Base-by-base conservation (phyloP, 768 basidiomycete genomes). In the Gelatoporia subvermispora region DNA sequence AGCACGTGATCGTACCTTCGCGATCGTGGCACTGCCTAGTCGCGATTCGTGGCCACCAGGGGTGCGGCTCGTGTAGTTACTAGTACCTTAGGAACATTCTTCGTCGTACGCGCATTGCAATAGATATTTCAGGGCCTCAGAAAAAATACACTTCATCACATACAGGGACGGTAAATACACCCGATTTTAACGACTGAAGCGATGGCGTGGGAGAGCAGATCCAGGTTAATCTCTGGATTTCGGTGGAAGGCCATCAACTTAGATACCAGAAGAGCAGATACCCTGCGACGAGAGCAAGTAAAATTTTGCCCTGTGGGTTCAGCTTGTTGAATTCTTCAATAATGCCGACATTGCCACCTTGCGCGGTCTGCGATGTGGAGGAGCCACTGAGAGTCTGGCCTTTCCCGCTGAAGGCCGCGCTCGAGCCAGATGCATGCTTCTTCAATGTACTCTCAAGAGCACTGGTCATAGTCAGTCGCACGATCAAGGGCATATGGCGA, bases 311-410 rank as follows among this genome's bases (percentile, higher is more conserved):
- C 59, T 89, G 85, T 4, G 87, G 80, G 56, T 84, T 79, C 48
- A 89, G 64, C 45, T 77, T 76, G 13, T 67, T 64, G 47, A 81
- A 67, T 9, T 56, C 64, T 8, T 64, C 72, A 3, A 63, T 55
- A 1, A 68, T 66, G 4, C 65, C 67, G 36, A 66, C 65, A 18
- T 67, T 50, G 57, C 31, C 66, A 60, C 43, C 72, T 67, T 20
- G 56, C 64, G 67, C 53, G 43, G 73, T 67, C 17, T 68, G 55
- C 8, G 68, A 57, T 16, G 69, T 64, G 0, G 60, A 18, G 1
- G 67, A 55, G 22, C 79, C 80, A 18, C 82, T 84, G 1, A 93
- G 72, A 5, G 84, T 89, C 8, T 84, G 82, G 20, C 90, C 90
- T 59, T 76, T 75, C 3, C 90, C 90, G 20, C 78, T 62, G 62